Base-by-base conservation (phyloP, 495 filamentous ascomycete species). In the Daldinia vernicosa region DNA sequence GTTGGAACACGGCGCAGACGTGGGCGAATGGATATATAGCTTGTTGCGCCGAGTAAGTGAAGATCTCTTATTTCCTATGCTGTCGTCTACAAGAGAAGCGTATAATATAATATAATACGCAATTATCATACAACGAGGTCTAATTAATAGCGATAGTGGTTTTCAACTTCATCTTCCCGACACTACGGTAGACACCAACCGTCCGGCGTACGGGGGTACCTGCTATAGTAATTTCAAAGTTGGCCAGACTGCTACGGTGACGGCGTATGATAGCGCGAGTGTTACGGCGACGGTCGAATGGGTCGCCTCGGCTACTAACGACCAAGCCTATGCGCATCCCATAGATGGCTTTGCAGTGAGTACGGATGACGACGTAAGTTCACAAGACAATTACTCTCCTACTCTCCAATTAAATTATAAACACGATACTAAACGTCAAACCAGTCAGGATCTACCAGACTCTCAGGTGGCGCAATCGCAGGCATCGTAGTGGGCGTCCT, bases 1-100 rank as follows among this genome's bases (percentile, higher is more conserved):
- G 70, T 12, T 73, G 70, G 70, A 47, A 22, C n/a, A 26, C 66
- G 24, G 70, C 52, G 12, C 37, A 17, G 52, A 59, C 65, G 7
- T 68, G 70, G 70, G 2, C 56, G 3, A 73, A 66, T 53, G 62
- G 62, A 26, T 73, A 73, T 55, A 70, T 73, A n/a, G 70, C 70
- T 30, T 73, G 70, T 59, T 73, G 70, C 58, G 66, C 70, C 15
- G 66, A 56, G 70, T 73, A 73, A 69, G 70, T 73, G 3, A 30
- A 12, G 6, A 22, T 33, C 33, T 5, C 32, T 57, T 24, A 19
- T 57, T 0, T 2, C 5, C 52, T 19, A 24, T 45, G 17, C 17
- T 45, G 6, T 22, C n/a, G 5, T 22, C 1, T 11, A 19, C 8
- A 17, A 22, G n/a, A 17, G 17, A 45, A 45, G 8, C 7, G 17